Evolutionary conservation across 179 eudicot species (phyloP), one percentile per base, ranked within the genome.

Genomic region (Kewa caespitosa): DNA sequence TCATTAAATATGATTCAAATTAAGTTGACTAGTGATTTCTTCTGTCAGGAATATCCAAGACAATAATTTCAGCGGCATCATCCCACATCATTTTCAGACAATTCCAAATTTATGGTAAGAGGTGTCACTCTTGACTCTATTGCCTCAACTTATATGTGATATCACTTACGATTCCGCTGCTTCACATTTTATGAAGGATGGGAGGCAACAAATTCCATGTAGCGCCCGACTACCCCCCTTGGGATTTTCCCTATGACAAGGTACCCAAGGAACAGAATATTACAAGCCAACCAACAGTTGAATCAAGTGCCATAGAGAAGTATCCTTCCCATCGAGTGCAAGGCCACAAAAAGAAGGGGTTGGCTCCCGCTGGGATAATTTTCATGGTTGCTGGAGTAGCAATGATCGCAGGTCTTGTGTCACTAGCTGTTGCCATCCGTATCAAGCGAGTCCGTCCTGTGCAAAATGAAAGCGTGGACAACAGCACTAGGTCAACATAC

Each of bases 31-130:
- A 36, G 36, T 34, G 39, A 30, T 70, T 14, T 77, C 48, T 80
- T 74, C 68, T 77, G 38, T 61, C 87, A 94, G 98, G 89, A 85
- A 94, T 82, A 90, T 94, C 68, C 90, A 90, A 84, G 89, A 88
- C 62, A 94, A 94, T 84, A 87, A 91, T 82, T 94, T 94, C 71
- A 94, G 98, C 73, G 98, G 98, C 78, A 80, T 94, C 39, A 87
- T 94, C 78, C 98, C 98, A 12, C 79, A 86, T 74, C 89, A 90
- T 59, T 92, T 94, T 73, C 91, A 86, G 70, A 68, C 50, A 62
- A 88, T 94, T 82, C 81, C 83, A 54, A 89, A 90, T 72, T 80
- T 94, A 78, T 87, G 98, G 98, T 92, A 80, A 79, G 88, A 69
- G 60, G 48, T 55, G 52, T 72, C 36, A 59, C 38, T 46, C 22